A percentile compares a stretch with the other conserved stretches of the same genome.
Conservation (phyloP, 2,329 filamentous ascomycete genomes). For the Cladobotryum protrusum region DNA sequence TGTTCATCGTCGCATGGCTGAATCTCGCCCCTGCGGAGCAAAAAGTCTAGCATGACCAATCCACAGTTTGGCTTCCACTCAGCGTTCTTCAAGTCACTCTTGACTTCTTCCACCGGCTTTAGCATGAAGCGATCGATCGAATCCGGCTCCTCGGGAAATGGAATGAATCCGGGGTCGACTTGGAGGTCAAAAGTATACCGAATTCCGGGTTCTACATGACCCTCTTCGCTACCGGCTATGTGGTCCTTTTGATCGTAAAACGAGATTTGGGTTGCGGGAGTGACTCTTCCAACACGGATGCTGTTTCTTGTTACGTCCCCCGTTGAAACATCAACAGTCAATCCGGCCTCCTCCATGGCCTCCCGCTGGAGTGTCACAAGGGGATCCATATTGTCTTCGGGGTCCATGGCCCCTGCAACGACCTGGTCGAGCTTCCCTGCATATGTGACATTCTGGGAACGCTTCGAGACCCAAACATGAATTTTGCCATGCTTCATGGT, state of each 20-base stretch:
- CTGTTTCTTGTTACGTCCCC: constrained; percentile 14
- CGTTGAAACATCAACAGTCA: constrained; percentile 20
- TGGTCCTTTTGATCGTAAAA: constrained; percentile 30
- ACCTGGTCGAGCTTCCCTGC: constrained; percentile 31
- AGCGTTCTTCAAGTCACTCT: constrained; percentile 18
- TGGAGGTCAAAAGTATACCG: constrained; percentile 32
- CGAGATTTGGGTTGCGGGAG: constrained; percentile 21
- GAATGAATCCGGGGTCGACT: constrained; percentile 19
- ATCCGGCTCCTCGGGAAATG: constrained; percentile 20
- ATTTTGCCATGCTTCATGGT: constrained; percentile 20
- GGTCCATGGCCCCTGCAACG: constrained; percentile 31
- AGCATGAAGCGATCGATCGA: constrained; percentile 24
- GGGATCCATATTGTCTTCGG: constrained; percentile 21
- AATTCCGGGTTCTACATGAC: constrained; percentile 33
- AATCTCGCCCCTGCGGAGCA: constrained; percentile 25
- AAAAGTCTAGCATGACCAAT: constrained; percentile 34
- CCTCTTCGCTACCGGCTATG: constrained; percentile 23
- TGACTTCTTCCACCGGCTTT: constrained; percentile 25
- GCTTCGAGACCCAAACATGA: constrained; percentile 30
- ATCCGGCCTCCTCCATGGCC: constrained; percentile 28
- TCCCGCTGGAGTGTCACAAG: constrained; percentile 26
- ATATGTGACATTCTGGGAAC: constrained; percentile 25
- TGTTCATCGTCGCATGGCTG: constrained; percentile 18
- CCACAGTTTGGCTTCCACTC: constrained; percentile 35
- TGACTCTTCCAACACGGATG: constrained; percentile 18